phyloP scores from a whole-genome alignment of 352 stramenopile genomes.

The Pythium utonaiense region DNA sequence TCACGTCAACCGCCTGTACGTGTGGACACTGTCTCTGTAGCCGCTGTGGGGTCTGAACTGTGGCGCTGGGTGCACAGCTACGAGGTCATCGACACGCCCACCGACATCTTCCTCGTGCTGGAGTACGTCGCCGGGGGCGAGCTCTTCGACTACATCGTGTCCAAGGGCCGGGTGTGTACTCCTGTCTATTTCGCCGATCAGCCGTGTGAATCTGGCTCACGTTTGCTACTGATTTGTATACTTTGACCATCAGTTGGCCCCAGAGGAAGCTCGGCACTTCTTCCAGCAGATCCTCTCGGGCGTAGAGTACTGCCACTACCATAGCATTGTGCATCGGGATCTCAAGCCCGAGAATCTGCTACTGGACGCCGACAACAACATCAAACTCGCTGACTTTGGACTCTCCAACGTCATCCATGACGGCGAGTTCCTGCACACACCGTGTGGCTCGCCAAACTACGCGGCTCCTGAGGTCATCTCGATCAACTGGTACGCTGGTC shows the following conservation, averaged over 20 bases:
- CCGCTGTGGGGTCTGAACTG: no score
- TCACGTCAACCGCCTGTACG: slow-evolving; percentile 99
- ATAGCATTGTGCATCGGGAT: slow-evolving; percentile 98
- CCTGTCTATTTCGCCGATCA: neutral
- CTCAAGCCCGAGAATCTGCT: slow-evolving; percentile 98
- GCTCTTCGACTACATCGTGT: slow-evolving; percentile 99
- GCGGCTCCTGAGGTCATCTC: slow-evolving; percentile 99
- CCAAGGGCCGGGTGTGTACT: slow-evolving; percentile 79
- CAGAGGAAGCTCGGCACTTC: slow-evolving; percentile 98
- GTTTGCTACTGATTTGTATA: neutral
- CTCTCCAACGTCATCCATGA: slow-evolving; percentile 99
- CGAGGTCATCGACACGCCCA: slow-evolving; percentile 99
- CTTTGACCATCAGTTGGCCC: slow-evolving; percentile 66
- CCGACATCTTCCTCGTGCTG: slow-evolving; percentile 96
- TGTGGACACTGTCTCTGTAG: slow-evolving; percentile 94
- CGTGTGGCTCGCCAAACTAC: slow-evolving; percentile 98
- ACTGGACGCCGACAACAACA: slow-evolving; percentile 97
- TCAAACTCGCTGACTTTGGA: slow-evolving; percentile 99
- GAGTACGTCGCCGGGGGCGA: slow-evolving; percentile 94
- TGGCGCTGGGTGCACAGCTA: no score
- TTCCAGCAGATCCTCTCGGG: slow-evolving; percentile 98
- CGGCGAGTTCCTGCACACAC: slow-evolving; percentile 98
- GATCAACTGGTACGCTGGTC: slow-evolving; percentile 96
- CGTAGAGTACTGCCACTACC: slow-evolving; percentile 99
- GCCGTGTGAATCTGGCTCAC: neutral